These are phyloP conservation scores for Ophidiomyces ophidiicola DNA, from an alignment of 2,329 filamentous ascomycete species.

Conservation along the genomic window DNA sequence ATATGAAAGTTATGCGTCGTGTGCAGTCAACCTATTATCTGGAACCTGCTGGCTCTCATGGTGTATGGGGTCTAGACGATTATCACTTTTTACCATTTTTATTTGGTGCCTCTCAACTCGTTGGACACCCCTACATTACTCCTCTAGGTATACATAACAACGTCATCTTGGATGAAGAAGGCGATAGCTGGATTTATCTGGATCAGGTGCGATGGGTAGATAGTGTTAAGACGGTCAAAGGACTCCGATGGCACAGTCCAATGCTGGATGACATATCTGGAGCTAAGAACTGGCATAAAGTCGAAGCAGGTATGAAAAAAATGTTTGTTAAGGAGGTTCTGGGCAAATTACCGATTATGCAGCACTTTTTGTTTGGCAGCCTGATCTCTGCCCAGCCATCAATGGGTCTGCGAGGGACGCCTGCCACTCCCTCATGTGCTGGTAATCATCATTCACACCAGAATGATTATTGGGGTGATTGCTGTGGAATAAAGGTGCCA, in stretches of 20 bases:
- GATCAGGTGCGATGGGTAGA: slow-evolving; percentile 92
- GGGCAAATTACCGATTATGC: slow-evolving; percentile 91
- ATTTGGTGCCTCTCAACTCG: slow-evolving; percentile 80
- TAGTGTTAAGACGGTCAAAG: slow-evolving; percentile 89
- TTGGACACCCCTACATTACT: slow-evolving; percentile 70
- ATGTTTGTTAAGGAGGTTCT: slow-evolving; percentile 95
- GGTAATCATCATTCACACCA: slow-evolving; percentile 55
- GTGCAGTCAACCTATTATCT: slow-evolving; percentile 91
- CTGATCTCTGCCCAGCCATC: slow-evolving; percentile 66
- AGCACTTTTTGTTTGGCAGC: slow-evolving; percentile 90
- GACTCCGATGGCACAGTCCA: slow-evolving; percentile 87
- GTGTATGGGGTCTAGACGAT: slow-evolving; percentile 95
- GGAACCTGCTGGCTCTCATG: slow-evolving; percentile 90
- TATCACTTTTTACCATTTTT: slow-evolving; percentile 96
- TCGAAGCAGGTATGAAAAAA: slow-evolving; percentile 86
- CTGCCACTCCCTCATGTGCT: slow-evolving; percentile 44
- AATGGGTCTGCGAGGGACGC: slow-evolving; percentile 47
- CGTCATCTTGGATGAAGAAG: slow-evolving; percentile 75
- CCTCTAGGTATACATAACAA: slow-evolving; percentile 75
- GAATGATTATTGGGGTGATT: slow-evolving; percentile 68
- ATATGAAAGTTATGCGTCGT: slow-evolving; percentile 73
- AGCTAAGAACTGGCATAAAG: slow-evolving; percentile 79
- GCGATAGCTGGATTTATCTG: slow-evolving; percentile 74
- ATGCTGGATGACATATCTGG: slow-evolving; percentile 97
- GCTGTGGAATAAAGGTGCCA: slow-evolving; percentile 94